Evolutionary conservation across 257 asterid genomes (phyloP).

Genomic region (Solanum ossicruentum): DNA sequence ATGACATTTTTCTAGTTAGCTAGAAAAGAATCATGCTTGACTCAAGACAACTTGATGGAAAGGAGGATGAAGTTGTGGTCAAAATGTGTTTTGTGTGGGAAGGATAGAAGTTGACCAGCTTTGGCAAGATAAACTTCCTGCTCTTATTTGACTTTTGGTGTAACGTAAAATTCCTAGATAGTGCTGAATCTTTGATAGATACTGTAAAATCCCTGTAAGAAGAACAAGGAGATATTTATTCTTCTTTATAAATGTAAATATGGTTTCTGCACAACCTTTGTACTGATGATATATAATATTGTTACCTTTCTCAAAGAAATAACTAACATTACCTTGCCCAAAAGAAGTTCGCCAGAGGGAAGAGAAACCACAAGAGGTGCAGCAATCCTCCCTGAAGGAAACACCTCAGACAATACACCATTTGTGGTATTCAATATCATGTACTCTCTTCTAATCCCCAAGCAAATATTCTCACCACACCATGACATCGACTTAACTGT

Average conservation of each 20-base stretch:
- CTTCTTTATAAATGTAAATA: neutral
- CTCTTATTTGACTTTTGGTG: neutral
- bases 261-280: neutral
- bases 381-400: slow-evolving; percentile 90
- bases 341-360: slow-evolving; percentile 88
- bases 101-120: neutral
- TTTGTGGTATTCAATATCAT: slow-evolving; percentile 60
- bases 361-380: slow-evolving; percentile 87
- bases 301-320: neutral
- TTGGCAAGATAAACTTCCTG: neutral
- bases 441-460: slow-evolving; percentile 83
- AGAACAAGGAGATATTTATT: neutral
- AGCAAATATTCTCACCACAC: slow-evolving; percentile 95
- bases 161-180: neutral
- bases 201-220: neutral
- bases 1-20: neutral
- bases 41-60: neutral
- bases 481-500: slow-evolving; percentile 86
- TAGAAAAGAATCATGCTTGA: neutral
- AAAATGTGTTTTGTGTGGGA: neutral
- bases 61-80: neutral
- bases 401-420: slow-evolving; percentile 85
- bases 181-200: neutral
- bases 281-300: neutral
- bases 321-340: slow-evolving; percentile 56